Evolutionary conservation across 2,329 filamentous ascomycete genomes (phyloP), one percentile per base, ranked within the genome.

Genomic region (Fulvia fulva): DNA sequence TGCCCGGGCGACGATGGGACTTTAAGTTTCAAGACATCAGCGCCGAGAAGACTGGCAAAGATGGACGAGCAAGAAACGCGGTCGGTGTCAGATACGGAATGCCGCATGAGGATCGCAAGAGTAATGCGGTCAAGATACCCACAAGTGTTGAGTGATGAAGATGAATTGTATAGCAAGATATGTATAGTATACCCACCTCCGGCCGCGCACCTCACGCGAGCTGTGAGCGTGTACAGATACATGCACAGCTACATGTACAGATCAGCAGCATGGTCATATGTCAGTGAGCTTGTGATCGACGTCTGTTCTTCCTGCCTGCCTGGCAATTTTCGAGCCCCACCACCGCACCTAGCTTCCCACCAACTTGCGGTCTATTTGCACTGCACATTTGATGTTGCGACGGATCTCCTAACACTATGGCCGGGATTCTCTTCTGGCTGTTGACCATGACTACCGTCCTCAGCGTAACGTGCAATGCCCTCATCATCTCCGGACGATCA

Each of bases 81-180:
- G 80, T 82, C 21, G 85, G 84, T 14, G 80, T 78, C 65, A 76
- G 84, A 63, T 87, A 87, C 68, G 84, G 85, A 66, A 77, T 86
- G 58, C 84, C 85, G 51, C 80, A 80, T 65, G 75, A 84, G 67
- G 84, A 87, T 61, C 76, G 85, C 60, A 86, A 86, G 78, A 82
- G 81, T 73, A 84, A 84, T 23, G 74, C 79, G 62, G 75, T 85
- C 66, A 87, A 87, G 77, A 86, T 87, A 61, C 84, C 84, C 12
- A 85, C 79, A 22, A 79, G 76, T 62, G 83, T 87, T 50, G 79
- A 82, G 64, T 73, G 28, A 32, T 32, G 23, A 26, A 21, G 53
- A 44, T 26, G 23, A 26, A 21, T 30, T 32, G 26, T 56, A 28
- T 53, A 56, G 46, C 43, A 41, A n/a, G 3, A 22, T 28, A 47